phyloP scores from a whole-genome alignment of 371 early-diverging fungal species.

The Mucor irregularis region DNA sequence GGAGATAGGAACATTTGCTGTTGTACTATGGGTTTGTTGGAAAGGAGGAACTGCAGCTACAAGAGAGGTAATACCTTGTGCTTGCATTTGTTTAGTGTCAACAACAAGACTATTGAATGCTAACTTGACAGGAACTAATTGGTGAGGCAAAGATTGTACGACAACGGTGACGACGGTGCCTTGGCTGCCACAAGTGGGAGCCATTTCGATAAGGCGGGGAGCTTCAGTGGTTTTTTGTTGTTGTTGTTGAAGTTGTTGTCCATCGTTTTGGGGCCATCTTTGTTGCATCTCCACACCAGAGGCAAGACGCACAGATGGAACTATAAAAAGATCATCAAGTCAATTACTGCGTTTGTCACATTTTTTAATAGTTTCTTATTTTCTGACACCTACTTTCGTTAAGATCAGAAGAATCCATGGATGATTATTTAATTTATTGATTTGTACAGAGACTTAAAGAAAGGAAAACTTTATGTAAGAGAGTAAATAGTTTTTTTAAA shows the following conservation, averaged over 20 bases:
- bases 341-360: background rate
- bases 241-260: background rate
- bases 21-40: conserved; percentile 4
- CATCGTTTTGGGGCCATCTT: conserved; percentile 10
- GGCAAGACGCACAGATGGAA: conserved; percentile 22
- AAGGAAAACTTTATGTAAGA: background rate
- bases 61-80: conserved; percentile 30
- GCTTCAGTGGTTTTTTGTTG: background rate
- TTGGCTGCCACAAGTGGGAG: conserved; percentile 11
- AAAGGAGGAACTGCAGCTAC: conserved; percentile 29
- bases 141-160: conserved; percentile 14
- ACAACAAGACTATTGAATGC: conserved; percentile 37
- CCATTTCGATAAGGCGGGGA: conserved; percentile 14
- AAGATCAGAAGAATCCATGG: conserved; percentile 2
- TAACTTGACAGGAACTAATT: conserved; percentile 20
- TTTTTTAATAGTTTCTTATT: background rate
- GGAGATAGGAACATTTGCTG: conserved; percentile 24
- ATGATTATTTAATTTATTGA: background rate
- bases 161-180: conserved; percentile 17
- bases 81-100: conserved; percentile 33
- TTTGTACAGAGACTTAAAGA: background rate
- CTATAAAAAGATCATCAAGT: conserved; percentile 1
- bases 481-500: background rate
- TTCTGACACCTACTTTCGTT: background rate
- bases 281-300: conserved; percentile 28